These are phyloP conservation scores for Aethionema arabicum DNA, from an alignment of 345 rosid genomes.

Conservation along the genomic window DNA sequence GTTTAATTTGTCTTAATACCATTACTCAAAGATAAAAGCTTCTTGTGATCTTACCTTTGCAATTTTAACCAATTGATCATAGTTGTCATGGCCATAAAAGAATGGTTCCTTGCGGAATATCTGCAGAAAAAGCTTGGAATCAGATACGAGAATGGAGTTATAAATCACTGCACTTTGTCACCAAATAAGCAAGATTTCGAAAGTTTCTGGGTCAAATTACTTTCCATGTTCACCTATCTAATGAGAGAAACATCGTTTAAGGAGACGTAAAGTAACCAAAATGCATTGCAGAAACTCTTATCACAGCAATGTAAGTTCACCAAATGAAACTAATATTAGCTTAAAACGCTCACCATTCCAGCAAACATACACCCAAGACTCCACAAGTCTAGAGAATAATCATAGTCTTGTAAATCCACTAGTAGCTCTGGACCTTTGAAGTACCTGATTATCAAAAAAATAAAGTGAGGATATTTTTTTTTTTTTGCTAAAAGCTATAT, in stretches of 20 bases:
- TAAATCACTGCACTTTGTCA: background rate
- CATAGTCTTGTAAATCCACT: constrained; percentile 96
- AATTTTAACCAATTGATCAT: constrained; percentile 95
- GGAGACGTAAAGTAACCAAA: background rate
- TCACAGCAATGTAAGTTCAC: background rate
- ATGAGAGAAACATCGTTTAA: background rate
- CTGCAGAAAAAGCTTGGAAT: constrained; percentile 50
- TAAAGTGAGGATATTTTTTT: constrained; percentile 4
- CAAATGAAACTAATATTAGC: constrained; percentile 3
- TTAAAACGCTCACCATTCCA: constrained; percentile 70
- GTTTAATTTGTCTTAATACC: no score
- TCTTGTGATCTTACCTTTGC: constrained; percentile 61
- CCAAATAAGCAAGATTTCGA: constrained; percentile 14
- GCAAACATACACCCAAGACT: constrained; percentile 99
- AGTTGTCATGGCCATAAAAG: constrained; percentile 97
- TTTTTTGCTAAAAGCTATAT: background rate
- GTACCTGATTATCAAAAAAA: constrained; percentile 58
- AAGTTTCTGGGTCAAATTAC: no score
- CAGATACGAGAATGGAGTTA: constrained; percentile 29
- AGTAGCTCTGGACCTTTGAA: constrained; percentile 99
- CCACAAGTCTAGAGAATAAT: constrained; percentile 96
- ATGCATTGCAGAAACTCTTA: background rate
- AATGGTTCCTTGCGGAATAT: constrained; percentile 98
- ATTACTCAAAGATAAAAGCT: constrained; percentile 1
- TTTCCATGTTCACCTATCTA: background rate